Evolutionary conservation across 225 moss, liverwort and hornwort species (phyloP).

Genomic region (Marchantia paleacea): DNA sequence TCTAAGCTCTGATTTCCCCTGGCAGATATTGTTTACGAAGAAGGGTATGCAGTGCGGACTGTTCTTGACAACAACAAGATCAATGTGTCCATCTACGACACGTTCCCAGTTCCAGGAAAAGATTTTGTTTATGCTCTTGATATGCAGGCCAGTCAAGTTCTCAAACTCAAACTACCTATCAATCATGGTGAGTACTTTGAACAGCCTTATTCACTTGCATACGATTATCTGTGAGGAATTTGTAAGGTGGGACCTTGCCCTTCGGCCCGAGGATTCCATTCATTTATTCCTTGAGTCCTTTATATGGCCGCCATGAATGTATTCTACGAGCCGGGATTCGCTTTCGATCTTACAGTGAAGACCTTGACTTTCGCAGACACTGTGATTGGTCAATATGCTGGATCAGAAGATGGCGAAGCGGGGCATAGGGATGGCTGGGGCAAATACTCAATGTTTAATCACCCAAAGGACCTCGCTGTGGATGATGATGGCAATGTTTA

Average conservation of each 20-base stretch:
- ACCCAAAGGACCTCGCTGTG: constrained; percentile 53
- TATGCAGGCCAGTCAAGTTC: constrained; percentile 24
- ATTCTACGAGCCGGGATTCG: too few relatives aligned
- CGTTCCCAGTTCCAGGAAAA: not conserved
- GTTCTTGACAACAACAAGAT: constrained; percentile 23
- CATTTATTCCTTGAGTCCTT: too few relatives aligned
- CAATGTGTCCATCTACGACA: constrained; percentile 19
- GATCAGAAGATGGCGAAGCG: constrained; percentile 35
- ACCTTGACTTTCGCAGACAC: not conserved
- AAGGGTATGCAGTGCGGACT: constrained; percentile 21
- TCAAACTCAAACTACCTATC: constrained; percentile 23
- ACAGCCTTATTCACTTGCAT: not conserved
- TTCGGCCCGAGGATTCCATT: too few relatives aligned
- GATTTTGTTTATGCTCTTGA: constrained; percentile 31
- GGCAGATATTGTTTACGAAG: constrained; percentile 21
- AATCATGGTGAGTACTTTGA: constrained; percentile 12
- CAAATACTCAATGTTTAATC: constrained; percentile 44
- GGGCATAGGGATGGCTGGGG: constrained; percentile 63
- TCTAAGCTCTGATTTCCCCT: not conserved
- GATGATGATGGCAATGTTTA: constrained; percentile 65
- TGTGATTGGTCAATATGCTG: constrained; percentile 26
- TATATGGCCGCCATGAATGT: too few relatives aligned
- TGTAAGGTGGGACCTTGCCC: not conserved
- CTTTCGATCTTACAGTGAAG: not conserved
- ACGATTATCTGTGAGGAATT: not conserved